These are phyloP conservation scores for Rhizophagus clarus DNA, from an alignment of 192 early-diverging fungal species.

Conservation along the genomic window DNA sequence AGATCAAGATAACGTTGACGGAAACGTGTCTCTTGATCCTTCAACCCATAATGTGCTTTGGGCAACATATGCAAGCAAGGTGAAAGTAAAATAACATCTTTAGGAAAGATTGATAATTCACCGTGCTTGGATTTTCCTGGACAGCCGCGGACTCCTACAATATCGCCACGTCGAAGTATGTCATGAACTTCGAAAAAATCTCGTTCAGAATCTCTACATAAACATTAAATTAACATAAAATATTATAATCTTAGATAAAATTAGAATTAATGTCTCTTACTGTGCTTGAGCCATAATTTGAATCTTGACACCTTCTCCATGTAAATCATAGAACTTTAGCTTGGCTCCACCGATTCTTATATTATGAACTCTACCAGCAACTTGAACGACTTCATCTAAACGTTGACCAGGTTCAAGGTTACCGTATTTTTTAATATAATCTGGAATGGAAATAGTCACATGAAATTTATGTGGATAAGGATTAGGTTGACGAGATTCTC, in stretches of 20 bases:
- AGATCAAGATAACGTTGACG: constrained; percentile 97
- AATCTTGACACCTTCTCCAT: constrained; percentile 90
- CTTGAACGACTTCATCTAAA: constrained; percentile 65
- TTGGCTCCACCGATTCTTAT: constrained; percentile 87
- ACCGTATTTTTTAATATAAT: constrained; percentile 85
- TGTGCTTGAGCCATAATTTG: constrained; percentile 90
- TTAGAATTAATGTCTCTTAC: constrained; percentile 45
- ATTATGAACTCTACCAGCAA: constrained; percentile 97
- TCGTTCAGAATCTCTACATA: constrained; percentile 48
- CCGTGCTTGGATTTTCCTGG: constrained; percentile 93
- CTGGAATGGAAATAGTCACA: constrained; percentile 79
- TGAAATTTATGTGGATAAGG: constrained; percentile 99
- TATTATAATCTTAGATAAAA: background rate
- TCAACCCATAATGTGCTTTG: constrained; percentile 93
- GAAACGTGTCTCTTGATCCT: constrained; percentile 96
- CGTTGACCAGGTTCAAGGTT: constrained; percentile 70
- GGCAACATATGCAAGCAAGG: constrained; percentile 97
- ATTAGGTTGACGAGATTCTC: constrained; percentile 78
- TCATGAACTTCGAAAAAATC: constrained; percentile 83
- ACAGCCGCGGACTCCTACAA: constrained; percentile 90
- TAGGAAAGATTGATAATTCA: constrained; percentile 94
- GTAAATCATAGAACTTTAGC: constrained; percentile 95
- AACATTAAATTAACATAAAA: background rate
- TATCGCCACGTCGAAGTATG: constrained; percentile 88
- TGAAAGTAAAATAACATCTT: constrained; percentile 82